A percentile compares a stretch with the other conserved stretches of the same genome.
phyloP scores from a whole-genome alignment of 2,329 filamentous ascomycete species.

The Colletotrichum sp. region DNA sequence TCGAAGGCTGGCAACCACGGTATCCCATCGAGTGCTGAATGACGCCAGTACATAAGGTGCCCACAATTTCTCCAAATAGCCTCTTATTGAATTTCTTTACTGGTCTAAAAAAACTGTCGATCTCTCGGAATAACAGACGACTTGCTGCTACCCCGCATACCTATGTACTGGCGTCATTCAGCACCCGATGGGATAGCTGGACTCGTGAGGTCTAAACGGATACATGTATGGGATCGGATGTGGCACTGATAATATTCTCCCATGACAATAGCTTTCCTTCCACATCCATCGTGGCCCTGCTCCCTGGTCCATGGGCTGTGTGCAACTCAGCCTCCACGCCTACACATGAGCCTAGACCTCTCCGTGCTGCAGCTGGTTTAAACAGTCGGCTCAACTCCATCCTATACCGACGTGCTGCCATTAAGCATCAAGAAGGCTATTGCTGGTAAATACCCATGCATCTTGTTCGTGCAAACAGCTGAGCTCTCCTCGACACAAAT shows the following conservation, averaged over 20 bases:
- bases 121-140: no score
- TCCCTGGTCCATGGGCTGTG: background rate
- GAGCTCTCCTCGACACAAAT: background rate
- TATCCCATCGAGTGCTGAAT: no score
- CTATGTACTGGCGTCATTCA: no score
- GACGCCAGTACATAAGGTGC: no score
- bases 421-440: background rate
- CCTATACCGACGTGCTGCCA: background rate
- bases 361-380: background rate
- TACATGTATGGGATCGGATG: background rate
- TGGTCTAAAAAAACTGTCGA: no score
- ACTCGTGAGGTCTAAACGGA: background rate
- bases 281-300: fast-evolving
- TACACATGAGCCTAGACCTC: background rate
- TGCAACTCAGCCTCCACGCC: background rate
- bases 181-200: no score
- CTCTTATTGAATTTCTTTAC: no score
- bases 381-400: background rate
- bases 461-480: background rate
- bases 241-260: fast-evolving
- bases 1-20: no score
- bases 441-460: fast-evolving
- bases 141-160: no score
- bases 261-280: background rate
- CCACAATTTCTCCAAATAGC: no score